Conservation (phyloP, 2,329 filamentous ascomycete genomes). For the Samsoniella hepiali region DNA sequence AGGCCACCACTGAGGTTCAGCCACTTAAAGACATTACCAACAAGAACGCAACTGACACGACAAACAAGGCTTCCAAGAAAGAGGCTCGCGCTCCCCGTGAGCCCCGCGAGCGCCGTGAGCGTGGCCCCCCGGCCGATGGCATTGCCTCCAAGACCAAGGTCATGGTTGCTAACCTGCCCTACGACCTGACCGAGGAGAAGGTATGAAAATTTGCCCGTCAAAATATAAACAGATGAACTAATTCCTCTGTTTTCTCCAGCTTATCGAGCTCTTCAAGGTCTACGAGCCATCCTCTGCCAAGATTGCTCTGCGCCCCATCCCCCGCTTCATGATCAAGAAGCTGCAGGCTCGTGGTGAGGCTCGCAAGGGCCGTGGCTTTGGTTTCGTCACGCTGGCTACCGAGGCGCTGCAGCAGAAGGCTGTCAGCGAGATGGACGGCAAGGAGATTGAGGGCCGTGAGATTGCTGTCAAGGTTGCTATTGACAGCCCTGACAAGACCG, state of each 20-base stretch:
- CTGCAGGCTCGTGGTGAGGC: slow-evolving; percentile 96
- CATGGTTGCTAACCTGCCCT: slow-evolving; percentile 99
- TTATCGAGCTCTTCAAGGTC: slow-evolving; percentile 92
- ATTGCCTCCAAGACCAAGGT: slow-evolving; percentile 99
- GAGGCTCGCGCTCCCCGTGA: slow-evolving; percentile 52
- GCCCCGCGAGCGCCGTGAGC: slow-evolving; percentile 65
- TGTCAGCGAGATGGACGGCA: slow-evolving; percentile 97
- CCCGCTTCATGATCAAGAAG: slow-evolving; percentile 99
- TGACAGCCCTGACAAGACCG: slow-evolving; percentile 94
- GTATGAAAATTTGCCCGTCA: slow-evolving; percentile 43
- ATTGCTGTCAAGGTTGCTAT: slow-evolving; percentile 99
- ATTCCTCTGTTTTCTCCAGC: slow-evolving; percentile 49
- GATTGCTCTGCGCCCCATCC: slow-evolving; percentile 97
- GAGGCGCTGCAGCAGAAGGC: slow-evolving; percentile 98
- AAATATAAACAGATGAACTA: slow-evolving; percentile 14
- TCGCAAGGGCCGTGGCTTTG: slow-evolving; percentile 98
- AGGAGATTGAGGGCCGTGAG: slow-evolving; percentile 97
- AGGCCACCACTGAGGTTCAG: slow-evolving; percentile 51
- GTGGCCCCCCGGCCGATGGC: slow-evolving; percentile 93
- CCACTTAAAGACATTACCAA: slow-evolving; percentile 62
- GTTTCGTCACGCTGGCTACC: slow-evolving; percentile 92
- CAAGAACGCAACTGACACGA: slow-evolving; percentile 54
- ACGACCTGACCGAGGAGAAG: slow-evolving; percentile 96
- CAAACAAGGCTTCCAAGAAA: slow-evolving; percentile 56
- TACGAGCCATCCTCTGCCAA: slow-evolving; percentile 94